These are phyloP conservation scores for Colletotrichum sp. DNA, from an alignment of 2,329 filamentous ascomycete genomes.

Conservation along the genomic window DNA sequence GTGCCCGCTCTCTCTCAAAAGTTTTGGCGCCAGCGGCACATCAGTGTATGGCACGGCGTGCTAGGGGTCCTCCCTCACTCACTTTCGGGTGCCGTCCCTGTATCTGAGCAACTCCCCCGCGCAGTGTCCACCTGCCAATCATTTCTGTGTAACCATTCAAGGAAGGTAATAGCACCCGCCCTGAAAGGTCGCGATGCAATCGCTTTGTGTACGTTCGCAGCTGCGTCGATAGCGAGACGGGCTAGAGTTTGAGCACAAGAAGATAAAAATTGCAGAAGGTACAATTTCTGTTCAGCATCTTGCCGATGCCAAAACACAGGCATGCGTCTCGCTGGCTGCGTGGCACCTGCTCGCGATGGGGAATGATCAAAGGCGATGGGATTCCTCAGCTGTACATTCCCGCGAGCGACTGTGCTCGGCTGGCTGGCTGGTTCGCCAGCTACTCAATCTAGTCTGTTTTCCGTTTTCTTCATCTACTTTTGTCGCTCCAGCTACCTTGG, in stretches of 20 bases:
- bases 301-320: background rate
- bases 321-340: background rate
- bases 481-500: background rate
- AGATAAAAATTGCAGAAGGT: background rate
- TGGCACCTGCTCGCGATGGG: background rate
- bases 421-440: background rate
- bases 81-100: background rate
- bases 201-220: background rate
- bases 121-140: background rate
- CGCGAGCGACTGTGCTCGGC: background rate
- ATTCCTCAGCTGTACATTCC: background rate
- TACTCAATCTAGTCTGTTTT: background rate
- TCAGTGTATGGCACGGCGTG: background rate
- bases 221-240: background rate
- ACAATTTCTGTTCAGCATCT: background rate
- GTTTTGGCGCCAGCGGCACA: background rate
- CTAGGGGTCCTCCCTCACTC: background rate
- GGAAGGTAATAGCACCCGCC: background rate
- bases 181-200: background rate
- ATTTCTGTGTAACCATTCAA: background rate
- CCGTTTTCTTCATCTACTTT: background rate
- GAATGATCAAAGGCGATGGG: background rate
- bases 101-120: background rate
- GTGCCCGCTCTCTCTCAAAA: background rate
- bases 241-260: background rate